phyloP scores from a whole-genome alignment of 305 asterid genomes.

The Striga hermonthica region DNA sequence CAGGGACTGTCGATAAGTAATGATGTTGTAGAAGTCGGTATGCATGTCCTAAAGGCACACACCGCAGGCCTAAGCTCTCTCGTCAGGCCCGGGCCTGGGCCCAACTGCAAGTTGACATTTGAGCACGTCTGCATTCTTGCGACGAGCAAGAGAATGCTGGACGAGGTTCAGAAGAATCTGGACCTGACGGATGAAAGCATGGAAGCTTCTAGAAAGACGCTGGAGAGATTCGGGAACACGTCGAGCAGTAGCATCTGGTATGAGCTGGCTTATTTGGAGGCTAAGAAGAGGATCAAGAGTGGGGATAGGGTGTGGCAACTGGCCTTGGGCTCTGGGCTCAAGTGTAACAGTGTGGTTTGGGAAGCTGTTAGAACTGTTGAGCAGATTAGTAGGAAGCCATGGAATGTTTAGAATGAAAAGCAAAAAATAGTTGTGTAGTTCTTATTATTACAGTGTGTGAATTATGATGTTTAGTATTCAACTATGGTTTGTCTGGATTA shows the following conservation, averaged over 20 bases:
- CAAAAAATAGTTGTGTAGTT: no score
- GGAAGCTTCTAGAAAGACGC: slow-evolving; percentile 68
- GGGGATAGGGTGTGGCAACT: slow-evolving; percentile 67
- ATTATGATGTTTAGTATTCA: neutral
- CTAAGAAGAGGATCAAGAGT: slow-evolving; percentile 37
- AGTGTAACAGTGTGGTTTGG: slow-evolving; percentile 73
- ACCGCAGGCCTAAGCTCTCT: slow-evolving; percentile 54
- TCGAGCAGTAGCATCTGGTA: slow-evolving; percentile 79
- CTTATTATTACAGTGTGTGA: neutral
- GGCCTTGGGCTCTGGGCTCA: slow-evolving; percentile 66
- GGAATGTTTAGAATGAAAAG: slow-evolving; percentile 25
- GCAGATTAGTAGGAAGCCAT: slow-evolving; percentile 36
- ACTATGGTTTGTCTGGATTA: neutral
- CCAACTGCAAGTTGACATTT: slow-evolving; percentile 55
- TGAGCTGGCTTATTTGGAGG: slow-evolving; percentile 62
- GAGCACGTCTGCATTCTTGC: slow-evolving; percentile 63
- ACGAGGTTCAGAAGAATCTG: slow-evolving; percentile 55
- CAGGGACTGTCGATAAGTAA: slow-evolving; percentile 53
- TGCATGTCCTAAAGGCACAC: slow-evolving; percentile 64
- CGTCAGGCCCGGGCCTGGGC: slow-evolving; percentile 60
- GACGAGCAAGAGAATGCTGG: slow-evolving; percentile 54
- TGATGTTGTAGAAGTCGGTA: slow-evolving; percentile 51
- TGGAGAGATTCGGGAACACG: slow-evolving; percentile 66
- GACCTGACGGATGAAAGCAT: slow-evolving; percentile 56
- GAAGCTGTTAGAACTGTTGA: slow-evolving; percentile 39